Conservation (phyloP, 768 basidiomycete genomes). For the Amanita fuliginea region DNA sequence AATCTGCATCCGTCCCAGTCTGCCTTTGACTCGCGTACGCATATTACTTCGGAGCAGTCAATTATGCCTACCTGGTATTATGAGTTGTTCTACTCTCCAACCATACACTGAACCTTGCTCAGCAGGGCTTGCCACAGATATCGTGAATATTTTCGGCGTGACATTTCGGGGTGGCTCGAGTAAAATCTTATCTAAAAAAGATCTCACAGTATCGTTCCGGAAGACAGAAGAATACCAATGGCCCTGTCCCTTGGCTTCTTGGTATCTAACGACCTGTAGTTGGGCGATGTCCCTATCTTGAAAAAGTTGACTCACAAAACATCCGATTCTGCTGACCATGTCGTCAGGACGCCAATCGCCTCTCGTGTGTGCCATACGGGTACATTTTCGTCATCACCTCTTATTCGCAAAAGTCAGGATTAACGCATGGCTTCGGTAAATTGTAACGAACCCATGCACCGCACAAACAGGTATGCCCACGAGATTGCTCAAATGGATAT, state of each 20-base stretch:
- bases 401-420: conserved; percentile 14
- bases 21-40: neutral
- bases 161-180: conserved; percentile 7
- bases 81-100: conserved; percentile 48
- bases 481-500: conserved; percentile 74
- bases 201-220: conserved; percentile 38
- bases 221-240: conserved; percentile 69
- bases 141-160: conserved; percentile 38
- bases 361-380: conserved; percentile 79
- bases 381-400: conserved; percentile 77
- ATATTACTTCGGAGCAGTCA: neutral
- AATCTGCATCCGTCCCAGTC: neutral
- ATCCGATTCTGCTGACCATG: conserved; percentile 43
- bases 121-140: conserved; percentile 60
- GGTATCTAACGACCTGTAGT: conserved; percentile 26
- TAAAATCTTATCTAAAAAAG: conserved; percentile 36
- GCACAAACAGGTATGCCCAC: conserved; percentile 59
- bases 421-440: neutral
- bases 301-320: conserved; percentile 15
- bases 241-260: conserved; percentile 47
- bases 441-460: conserved; percentile 58
- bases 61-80: conserved; percentile 60
- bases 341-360: conserved; percentile 42
- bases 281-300: neutral
- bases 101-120: conserved; percentile 67